Evolutionary conservation across 768 basidiomycete species (phyloP).

Genomic region (Termitomyces sp.): DNA sequence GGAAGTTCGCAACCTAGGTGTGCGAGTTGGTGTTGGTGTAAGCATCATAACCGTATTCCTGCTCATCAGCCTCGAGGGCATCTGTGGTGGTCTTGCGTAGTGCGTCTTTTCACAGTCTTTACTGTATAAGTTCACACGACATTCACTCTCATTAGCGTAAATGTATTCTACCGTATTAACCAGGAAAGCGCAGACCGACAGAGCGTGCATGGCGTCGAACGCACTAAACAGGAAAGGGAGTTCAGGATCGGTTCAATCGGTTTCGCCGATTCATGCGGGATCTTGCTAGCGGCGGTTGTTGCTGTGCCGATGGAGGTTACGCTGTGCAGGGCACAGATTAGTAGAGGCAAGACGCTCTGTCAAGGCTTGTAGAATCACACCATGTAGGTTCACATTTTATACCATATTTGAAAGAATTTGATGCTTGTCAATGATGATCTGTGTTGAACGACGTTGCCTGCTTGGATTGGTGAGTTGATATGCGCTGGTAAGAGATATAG

Average conservation of each 20-base stretch:
- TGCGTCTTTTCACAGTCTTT: constrained; percentile 32
- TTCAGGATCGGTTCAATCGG: constrained; percentile 91
- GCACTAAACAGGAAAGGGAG: constrained; percentile 71
- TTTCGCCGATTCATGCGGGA: constrained; percentile 77
- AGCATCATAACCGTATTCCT: constrained; percentile 60
- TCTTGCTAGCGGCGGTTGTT: constrained; percentile 55
- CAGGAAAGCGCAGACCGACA: constrained; percentile 56
- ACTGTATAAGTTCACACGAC: not conserved
- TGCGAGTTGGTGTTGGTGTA: constrained; percentile 71
- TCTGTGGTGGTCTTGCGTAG: constrained; percentile 94
- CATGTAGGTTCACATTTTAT: not conserved
- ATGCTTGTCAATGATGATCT: not conserved
- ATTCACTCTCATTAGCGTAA: constrained; percentile 50
- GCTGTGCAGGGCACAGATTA: constrained; percentile 70
- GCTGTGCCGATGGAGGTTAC: constrained; percentile 72
- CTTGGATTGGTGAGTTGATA: too few species aligned
- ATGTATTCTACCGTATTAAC: constrained; percentile 80
- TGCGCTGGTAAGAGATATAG: too few species aligned
- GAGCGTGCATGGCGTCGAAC: constrained; percentile 46
- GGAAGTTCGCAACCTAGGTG: constrained; percentile 82
- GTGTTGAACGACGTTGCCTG: too few species aligned
- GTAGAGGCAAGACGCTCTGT: constrained; percentile 68
- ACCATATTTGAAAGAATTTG: not conserved
- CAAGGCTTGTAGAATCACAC: constrained; percentile 41
- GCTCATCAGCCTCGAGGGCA: constrained; percentile 82